A percentile compares a stretch with the other conserved stretches of the same genome.
phyloP scores from a whole-genome alignment of 768 basidiomycete genomes.

The Tulasnella sp. region DNA sequence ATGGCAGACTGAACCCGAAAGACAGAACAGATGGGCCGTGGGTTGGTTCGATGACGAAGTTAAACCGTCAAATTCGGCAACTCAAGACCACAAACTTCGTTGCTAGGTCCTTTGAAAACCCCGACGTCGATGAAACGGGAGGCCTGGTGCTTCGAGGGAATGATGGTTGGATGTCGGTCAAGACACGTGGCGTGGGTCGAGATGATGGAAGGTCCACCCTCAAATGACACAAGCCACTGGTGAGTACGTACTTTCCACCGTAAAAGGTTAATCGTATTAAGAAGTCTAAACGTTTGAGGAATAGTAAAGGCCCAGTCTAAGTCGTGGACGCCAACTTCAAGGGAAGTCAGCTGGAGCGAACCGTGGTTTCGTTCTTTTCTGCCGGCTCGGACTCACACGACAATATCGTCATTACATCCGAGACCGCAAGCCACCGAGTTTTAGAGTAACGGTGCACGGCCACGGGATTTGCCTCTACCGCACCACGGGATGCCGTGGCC shows the following conservation, averaged over 20 bases:
- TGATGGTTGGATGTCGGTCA: neutral
- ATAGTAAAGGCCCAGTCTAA: neutral
- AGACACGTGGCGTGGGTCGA: neutral
- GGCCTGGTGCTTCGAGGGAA: neutral
- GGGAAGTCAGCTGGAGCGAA: neutral
- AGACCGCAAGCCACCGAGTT: neutral
- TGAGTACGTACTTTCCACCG: neutral
- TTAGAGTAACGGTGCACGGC: neutral
- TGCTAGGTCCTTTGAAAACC: neutral
- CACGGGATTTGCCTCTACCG: neutral
- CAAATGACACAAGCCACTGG: neutral
- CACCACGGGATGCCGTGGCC: neutral
- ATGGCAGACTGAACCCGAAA: neutral
- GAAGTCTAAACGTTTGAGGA: neutral
- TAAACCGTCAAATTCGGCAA: neutral
- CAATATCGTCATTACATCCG: neutral
- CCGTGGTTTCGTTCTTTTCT: neutral
- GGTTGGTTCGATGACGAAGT: neutral
- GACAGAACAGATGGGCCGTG: neutral
- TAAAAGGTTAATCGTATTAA: neutral
- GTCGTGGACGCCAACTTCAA: neutral
- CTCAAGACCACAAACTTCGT: neutral
- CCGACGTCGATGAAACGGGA: neutral
- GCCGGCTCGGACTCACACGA: neutral
- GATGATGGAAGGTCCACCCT: neutral